Evolutionary conservation across 2,329 filamentous ascomycete genomes (phyloP).

Genomic region (Cadophora sp.): DNA sequence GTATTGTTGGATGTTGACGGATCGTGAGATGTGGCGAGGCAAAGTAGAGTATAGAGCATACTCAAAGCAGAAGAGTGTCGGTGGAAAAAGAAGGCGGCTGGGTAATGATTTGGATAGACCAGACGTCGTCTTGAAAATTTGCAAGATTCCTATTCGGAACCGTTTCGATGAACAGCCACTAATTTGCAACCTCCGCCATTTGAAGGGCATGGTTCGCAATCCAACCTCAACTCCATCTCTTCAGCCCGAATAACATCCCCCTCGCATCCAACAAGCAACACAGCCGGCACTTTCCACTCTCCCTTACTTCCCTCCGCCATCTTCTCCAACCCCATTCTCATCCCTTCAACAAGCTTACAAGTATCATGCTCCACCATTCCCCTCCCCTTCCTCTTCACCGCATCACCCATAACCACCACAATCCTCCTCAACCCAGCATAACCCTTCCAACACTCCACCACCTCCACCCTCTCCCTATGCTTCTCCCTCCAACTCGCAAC

Average conservation of each 20-base stretch:
- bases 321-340: neutral
- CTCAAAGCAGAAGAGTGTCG: neutral
- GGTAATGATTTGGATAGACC: neutral
- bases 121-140: neutral
- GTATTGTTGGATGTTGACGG: no score
- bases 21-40: neutral
- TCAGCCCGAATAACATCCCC: neutral
- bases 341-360: neutral
- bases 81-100: neutral
- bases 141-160: neutral
- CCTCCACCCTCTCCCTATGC: neutral
- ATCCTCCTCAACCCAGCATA: neutral
- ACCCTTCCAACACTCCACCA: conserved; percentile 2
- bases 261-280: conserved; percentile 1
- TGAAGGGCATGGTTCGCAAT: neutral
- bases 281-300: neutral
- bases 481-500: conserved; percentile 4
- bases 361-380: neutral
- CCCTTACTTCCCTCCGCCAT: neutral
- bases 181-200: neutral
- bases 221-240: conserved; percentile 7
- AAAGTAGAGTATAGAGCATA: neutral
- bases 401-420: conserved; percentile 3
- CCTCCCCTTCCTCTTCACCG: neutral
- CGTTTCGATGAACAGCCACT: neutral